Percentiles rank a stretch among this genome's conserved stretches.
Evolutionary conservation across 352 stramenopile species (phyloP).

Genomic region (Ochromonadaceae sp.): DNA sequence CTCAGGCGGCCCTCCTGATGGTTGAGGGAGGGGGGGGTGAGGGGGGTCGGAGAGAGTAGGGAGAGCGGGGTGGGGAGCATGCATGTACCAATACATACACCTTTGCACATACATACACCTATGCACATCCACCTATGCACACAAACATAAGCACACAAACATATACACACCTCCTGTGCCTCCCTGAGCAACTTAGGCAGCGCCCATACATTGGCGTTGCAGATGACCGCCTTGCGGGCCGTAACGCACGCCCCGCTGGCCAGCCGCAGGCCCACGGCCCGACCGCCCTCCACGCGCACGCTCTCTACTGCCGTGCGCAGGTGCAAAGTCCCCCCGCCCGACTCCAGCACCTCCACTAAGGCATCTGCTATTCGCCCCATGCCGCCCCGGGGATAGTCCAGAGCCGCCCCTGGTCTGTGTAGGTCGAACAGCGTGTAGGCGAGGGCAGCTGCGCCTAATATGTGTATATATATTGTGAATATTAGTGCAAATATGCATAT

Average conservation of each 20-base stretch:
- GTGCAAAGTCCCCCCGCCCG: neutral
- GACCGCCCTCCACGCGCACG: conserved; percentile 28
- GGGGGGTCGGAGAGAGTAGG: no score
- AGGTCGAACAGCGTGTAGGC: conserved; percentile 52
- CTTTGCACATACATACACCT: no score
- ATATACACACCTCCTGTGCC: neutral
- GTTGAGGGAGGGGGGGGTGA: no score
- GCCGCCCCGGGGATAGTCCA: conserved; percentile 49
- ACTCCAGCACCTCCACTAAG: conserved; percentile 38
- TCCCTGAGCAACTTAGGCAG: conserved; percentile 35
- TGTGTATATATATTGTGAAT: no score
- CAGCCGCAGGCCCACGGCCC: conserved; percentile 36
- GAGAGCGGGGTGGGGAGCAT: no score
- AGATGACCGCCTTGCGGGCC: conserved; percentile 43
- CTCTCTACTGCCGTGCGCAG: neutral
- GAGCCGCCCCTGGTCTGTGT: conserved; percentile 39
- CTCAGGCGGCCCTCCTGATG: conserved; percentile 23
- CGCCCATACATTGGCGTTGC: conserved; percentile 47
- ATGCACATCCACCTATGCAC: conserved; percentile 19
- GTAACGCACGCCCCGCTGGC: conserved; percentile 32
- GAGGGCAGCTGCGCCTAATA: conserved; percentile 45
- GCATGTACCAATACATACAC: no score
- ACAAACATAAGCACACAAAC: neutral
- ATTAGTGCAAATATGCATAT: no score
- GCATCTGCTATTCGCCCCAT: conserved; percentile 43